Evolutionary conservation across 2,329 filamentous ascomycete genomes (phyloP), one percentile per base, ranked within the genome.

Genomic region (Didymella arachidicola): DNA sequence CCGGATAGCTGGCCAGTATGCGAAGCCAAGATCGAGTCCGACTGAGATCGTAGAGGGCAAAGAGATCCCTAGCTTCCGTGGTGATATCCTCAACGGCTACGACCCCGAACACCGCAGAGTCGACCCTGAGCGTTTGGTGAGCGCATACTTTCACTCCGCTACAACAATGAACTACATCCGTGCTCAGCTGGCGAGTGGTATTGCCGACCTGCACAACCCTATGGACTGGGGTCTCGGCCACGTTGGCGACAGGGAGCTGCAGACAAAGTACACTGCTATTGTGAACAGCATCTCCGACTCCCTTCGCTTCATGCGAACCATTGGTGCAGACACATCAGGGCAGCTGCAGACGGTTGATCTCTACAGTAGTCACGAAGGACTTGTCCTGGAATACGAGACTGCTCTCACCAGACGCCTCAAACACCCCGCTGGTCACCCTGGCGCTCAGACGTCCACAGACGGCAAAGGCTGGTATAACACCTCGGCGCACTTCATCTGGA

Each of bases 401-500:
- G 87, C 49, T 82, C 16, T 99, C 42, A 97, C 94, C 1, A 85
- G 95, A 10, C 82, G 87, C 22, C 83, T 96, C 57, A 89, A 87
- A 62, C 86, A 87, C 66, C 89, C 90, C 1, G 75, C 79, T 39
- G 81, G 80, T 59, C 77, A 76, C 69, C 74, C 26, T 61, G 71
- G 60, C 64, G 68, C 51, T 2, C 61, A 60, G 1, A 48, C 59
- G 7, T 74, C 71, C 1, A 59, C 70, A 6, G 76, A 79, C 49
- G 75, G 78, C 16, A 86, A 86, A 71, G 87, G 89, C 71, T 96
- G 91, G 84, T 98, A 96, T 81, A 90, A 97, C 79, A 98, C 94
- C 0, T 96, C 92, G 4, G 92, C 92, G 0, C 95, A 99, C 76
- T 98, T 99, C 81, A 85, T 99, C 76, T 99, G 95, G 95, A 96